phyloP scores from a whole-genome alignment of 2,329 filamentous ascomycete species.

The Nigrograna mackinnonii region DNA sequence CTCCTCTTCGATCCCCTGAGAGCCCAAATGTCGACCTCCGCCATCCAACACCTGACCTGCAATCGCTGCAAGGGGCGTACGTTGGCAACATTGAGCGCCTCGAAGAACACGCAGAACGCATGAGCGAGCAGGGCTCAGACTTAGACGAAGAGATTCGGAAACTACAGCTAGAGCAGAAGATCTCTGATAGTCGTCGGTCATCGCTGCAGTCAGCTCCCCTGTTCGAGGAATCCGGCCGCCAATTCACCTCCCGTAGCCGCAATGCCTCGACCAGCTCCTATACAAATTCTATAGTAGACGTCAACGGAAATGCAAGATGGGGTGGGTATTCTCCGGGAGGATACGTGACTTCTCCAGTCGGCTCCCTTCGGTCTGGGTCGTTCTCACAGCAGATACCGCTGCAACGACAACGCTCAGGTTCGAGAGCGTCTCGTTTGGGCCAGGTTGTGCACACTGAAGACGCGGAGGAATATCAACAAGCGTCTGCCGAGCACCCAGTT shows the following conservation, averaged over 20 bases:
- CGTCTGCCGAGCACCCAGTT: constrained; percentile 10
- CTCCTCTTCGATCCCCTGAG: constrained; percentile 21
- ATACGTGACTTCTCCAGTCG: constrained; percentile 68
- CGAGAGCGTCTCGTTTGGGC: constrained; percentile 45
- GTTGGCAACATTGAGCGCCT: constrained; percentile 72
- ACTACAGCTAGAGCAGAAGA: constrained; percentile 71
- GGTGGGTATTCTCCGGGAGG: constrained; percentile 72
- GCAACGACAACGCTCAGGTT: constrained; percentile 42
- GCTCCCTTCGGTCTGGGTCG: constrained; percentile 57
- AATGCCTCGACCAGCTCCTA: constrained; percentile 48
- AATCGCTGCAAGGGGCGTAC: constrained; percentile 64
- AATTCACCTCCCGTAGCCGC: constrained; percentile 37
- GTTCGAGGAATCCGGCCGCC: constrained; percentile 28
- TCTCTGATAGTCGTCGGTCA: constrained; percentile 68
- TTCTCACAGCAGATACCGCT: constrained; percentile 41
- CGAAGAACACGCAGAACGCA: constrained; percentile 74
- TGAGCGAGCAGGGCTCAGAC: constrained; percentile 72
- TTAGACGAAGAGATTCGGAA: constrained; percentile 78
- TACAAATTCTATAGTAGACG: constrained; percentile 67
- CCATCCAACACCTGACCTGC: constrained; percentile 66
- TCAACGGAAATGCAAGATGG: constrained; percentile 67
- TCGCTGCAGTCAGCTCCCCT: constrained; percentile 58
- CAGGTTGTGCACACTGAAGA: constrained; percentile 44
- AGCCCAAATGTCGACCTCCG: constrained; percentile 27
- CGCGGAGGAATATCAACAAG: constrained; percentile 18